Evolutionary conservation across 2,329 filamentous ascomycete species (phyloP).

Genomic region (Ilyonectria sp.): DNA sequence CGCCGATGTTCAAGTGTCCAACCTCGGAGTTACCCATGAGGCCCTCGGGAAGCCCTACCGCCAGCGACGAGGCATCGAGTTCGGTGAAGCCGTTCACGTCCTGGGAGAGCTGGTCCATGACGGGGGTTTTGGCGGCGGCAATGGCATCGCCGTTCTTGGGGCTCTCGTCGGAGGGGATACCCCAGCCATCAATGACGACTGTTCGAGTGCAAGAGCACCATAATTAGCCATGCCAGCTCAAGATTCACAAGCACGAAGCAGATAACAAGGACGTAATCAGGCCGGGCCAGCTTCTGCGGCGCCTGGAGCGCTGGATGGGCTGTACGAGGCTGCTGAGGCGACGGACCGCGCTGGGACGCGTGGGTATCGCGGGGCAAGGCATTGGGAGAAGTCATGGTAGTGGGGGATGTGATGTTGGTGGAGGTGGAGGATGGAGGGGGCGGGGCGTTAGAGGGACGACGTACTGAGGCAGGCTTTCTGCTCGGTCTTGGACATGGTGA

Average conservation of each 20-base stretch:
- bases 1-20: conserved; percentile 98
- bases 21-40: conserved; percentile 99
- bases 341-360: conserved; percentile 33
- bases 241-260: conserved; percentile 70
- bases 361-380: conserved; percentile 38
- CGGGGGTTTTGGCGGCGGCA: conserved; percentile 90
- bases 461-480: conserved; percentile 76
- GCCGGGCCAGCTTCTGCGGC: conserved; percentile 31
- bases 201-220: conserved; percentile 65
- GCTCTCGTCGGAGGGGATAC: conserved; percentile 84
- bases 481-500: conserved; percentile 67
- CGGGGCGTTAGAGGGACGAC: conserved; percentile 56
- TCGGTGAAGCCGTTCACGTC: conserved; percentile 88
- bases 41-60: conserved; percentile 95
- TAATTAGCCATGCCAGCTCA: conserved; percentile 72
- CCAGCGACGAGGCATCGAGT: conserved; percentile 95
- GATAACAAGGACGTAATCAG: conserved; percentile 60
- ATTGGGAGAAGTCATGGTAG: conserved; percentile 10
- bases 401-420: conserved; percentile 18
- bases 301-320: conserved; percentile 36
- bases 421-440: conserved; percentile 45
- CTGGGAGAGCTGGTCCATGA: conserved; percentile 93
- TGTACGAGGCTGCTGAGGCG: conserved; percentile 41
- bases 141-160: conserved; percentile 95
- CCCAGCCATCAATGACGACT: conserved; percentile 99